phyloP scores from a whole-genome alignment of 345 rosid species.

The Luvunga scandens region DNA sequence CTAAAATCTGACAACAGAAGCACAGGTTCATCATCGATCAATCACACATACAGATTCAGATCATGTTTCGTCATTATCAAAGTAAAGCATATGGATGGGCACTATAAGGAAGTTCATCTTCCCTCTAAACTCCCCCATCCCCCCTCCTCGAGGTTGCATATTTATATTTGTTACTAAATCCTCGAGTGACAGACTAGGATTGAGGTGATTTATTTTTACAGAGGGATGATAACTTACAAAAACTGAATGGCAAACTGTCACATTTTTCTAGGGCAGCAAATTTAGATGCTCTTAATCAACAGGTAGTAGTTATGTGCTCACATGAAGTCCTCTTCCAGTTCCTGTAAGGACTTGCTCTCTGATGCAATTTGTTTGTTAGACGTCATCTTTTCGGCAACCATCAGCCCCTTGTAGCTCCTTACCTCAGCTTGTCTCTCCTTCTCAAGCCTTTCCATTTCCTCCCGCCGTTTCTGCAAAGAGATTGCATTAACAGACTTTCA shows the following conservation, averaged over 20 bases:
- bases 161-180: background rate
- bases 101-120: conserved; percentile 17
- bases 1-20: background rate
- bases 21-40: background rate
- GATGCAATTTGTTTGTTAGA: conserved; percentile 90
- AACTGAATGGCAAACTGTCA: conserved; percentile 15
- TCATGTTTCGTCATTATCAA: background rate
- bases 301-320: conserved; percentile 25
- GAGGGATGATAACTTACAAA: conserved; percentile 20
- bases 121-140: conserved; percentile 1
- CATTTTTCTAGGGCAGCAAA: conserved; percentile 23
- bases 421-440: conserved; percentile 89
- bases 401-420: conserved; percentile 95
- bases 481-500: background rate
- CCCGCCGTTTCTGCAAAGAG: conserved; percentile 74
- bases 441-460: conserved; percentile 84
- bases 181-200: background rate
- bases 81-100: conserved; percentile 9
- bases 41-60: too few relatives aligned
- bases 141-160: conserved; percentile 1
- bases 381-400: conserved; percentile 95
- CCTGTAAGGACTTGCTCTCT: conserved; percentile 81
- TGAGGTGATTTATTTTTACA: conserved; percentile 23
- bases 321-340: conserved; percentile 97
- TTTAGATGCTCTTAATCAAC: conserved; percentile 11